phyloP scores from a whole-genome alignment of 2,329 filamentous ascomycete species.

The Diaporthe sp. region DNA sequence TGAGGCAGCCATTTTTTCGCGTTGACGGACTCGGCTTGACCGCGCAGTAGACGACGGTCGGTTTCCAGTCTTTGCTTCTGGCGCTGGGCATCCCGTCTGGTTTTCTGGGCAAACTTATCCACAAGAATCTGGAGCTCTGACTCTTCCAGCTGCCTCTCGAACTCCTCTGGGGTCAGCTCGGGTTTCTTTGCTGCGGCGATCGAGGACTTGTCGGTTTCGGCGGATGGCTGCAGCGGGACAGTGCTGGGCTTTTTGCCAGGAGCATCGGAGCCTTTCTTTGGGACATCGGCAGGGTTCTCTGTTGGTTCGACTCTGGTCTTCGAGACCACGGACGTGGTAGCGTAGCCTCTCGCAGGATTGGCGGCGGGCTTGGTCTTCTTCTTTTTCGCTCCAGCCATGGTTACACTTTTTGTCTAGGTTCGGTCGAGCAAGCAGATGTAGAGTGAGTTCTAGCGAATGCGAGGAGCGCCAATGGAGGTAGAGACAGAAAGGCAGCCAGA shows the following conservation, averaged over 20 bases:
- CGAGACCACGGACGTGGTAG: conserved; percentile 91
- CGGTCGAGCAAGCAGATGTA: conserved; percentile 9
- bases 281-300: conserved; percentile 48
- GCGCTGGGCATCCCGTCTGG: conserved; percentile 82
- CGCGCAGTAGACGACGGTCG: conserved; percentile 84
- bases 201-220: conserved; percentile 43
- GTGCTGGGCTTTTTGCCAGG: conserved; percentile 42
- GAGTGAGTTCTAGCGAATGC: neutral
- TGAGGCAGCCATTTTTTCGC: conserved; percentile 84
- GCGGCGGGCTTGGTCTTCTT: conserved; percentile 93
- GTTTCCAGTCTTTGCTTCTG: conserved; percentile 86
- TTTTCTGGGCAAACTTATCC: conserved; percentile 85
- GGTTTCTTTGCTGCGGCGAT: conserved; percentile 51
- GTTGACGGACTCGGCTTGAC: conserved; percentile 81
- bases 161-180: conserved; percentile 84
- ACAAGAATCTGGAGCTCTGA: conserved; percentile 91
- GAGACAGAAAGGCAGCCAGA: conserved; percentile 7
- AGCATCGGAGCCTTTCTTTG: conserved; percentile 43
- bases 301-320: conserved; percentile 77
- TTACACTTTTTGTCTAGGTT: conserved; percentile 33
- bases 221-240: conserved; percentile 43
- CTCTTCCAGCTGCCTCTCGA: conserved; percentile 89
- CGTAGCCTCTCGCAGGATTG: conserved; percentile 93
- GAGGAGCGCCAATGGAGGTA: neutral
- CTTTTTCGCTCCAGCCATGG: conserved; percentile 83